Conservation (phyloP, 495 filamentous ascomycete species). For the Penicillium subrubescens region DNA sequence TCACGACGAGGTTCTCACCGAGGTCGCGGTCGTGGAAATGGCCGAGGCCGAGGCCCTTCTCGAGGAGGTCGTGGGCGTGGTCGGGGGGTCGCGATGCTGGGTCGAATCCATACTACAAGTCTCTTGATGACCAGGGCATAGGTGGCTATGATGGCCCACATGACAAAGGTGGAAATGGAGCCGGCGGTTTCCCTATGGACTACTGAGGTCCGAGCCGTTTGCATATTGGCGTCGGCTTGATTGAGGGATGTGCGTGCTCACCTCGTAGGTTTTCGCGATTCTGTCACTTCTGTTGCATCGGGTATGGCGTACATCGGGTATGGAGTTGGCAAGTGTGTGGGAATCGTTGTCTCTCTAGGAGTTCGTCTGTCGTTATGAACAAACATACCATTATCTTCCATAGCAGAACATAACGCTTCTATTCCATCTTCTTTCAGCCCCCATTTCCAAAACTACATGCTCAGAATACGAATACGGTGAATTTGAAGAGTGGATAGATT, state of each 20-base stretch:
- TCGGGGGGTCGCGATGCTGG: constrained; percentile 39
- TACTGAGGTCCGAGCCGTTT: constrained; percentile 30
- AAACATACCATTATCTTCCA: not conserved
- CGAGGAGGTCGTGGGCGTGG: constrained; percentile 46
- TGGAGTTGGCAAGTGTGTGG: not conserved
- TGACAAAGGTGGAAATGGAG: constrained; percentile 28
- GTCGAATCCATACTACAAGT: constrained; percentile 37
- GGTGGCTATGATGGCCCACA: constrained; percentile 35
- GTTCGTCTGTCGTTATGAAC: not conserved
- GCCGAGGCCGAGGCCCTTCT: constrained; percentile 45
- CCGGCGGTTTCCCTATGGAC: constrained; percentile 41
- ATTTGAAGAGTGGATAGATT: not conserved
- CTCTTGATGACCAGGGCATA: constrained; percentile 40
- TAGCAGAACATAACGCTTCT: not conserved
- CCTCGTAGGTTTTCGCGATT: not conserved
- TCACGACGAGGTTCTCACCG: constrained; percentile 46
- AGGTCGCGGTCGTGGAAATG: constrained; percentile 49
- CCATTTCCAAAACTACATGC: too few relatives aligned
- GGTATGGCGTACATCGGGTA: not conserved
- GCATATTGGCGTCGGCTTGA: not conserved
- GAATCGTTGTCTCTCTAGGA: not conserved
- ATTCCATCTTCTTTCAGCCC: not conserved
- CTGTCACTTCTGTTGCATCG: not conserved
- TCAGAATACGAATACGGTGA: too few relatives aligned
- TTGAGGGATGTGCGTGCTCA: not conserved